phyloP scores from a whole-genome alignment of 768 basidiomycete species.

The Chalciporus chontae region DNA sequence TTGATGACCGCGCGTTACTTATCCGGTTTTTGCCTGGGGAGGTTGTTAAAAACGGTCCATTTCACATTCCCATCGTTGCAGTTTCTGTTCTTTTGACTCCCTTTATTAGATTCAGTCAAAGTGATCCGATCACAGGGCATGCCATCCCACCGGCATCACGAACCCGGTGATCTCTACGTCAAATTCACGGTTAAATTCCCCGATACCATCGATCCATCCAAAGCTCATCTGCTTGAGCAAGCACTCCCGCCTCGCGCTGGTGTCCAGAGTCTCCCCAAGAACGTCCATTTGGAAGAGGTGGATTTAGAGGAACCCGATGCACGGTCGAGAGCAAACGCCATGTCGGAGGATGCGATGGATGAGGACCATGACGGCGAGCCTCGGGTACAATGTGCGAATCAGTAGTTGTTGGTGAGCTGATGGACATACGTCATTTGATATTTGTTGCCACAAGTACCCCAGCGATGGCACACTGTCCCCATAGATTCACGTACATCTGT shows the following conservation, averaged over 20 bases:
- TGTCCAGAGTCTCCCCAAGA: constrained; percentile 64
- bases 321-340: constrained; percentile 40
- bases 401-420: constrained; percentile 40
- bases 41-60: constrained; percentile 87
- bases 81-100: neutral
- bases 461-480: constrained; percentile 16
- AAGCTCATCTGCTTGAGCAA: constrained; percentile 71
- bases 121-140: constrained; percentile 94
- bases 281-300: constrained; percentile 76
- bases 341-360: constrained; percentile 83
- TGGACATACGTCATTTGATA: constrained; percentile 18
- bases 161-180: constrained; percentile 90
- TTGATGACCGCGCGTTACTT: constrained; percentile 87
- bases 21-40: constrained; percentile 87
- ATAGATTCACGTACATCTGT: constrained; percentile 29
- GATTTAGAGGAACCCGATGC: constrained; percentile 76
- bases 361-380: constrained; percentile 86
- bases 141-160: constrained; percentile 98
- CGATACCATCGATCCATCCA: constrained; percentile 63
- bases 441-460: constrained; percentile 21
- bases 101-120: constrained; percentile 71
- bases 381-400: constrained; percentile 94
- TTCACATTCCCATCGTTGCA: neutral
- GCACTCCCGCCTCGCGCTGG: constrained; percentile 80
- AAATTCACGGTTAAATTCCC: constrained; percentile 89